A percentile compares a stretch with the other conserved stretches of the same genome.
Evolutionary conservation across 495 filamentous ascomycete genomes (phyloP).

Genomic region (Sphaerosporella brunnea): DNA sequence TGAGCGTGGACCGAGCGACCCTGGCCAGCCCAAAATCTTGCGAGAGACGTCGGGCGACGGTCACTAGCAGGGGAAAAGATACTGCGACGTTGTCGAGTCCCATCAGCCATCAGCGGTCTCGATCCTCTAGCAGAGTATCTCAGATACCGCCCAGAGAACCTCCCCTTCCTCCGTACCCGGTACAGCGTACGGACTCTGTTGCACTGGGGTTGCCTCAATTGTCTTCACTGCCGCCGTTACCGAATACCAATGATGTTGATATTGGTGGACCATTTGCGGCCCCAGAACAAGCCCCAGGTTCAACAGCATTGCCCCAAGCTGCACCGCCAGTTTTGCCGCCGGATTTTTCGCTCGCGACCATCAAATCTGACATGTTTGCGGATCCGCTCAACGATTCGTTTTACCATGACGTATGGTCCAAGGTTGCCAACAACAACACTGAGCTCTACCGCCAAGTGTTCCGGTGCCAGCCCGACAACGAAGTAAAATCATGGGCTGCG

Average conservation of each 20-base stretch:
- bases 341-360: conserved; percentile 46
- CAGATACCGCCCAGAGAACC: background rate
- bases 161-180: conserved; percentile 34
- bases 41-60: background rate
- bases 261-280: conserved; percentile 43
- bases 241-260: conserved; percentile 57
- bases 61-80: background rate
- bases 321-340: conserved; percentile 34
- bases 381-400: conserved; percentile 74
- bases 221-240: conserved; percentile 49
- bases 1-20: conserved; percentile 2
- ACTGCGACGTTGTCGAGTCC: background rate
- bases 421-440: conserved; percentile 86
- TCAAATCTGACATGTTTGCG: conserved; percentile 53
- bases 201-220: conserved; percentile 40
- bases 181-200: conserved; percentile 35
- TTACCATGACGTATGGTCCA: conserved; percentile 71
- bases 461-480: conserved; percentile 88
- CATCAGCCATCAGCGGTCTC: background rate
- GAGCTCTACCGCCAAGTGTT: conserved; percentile 84
- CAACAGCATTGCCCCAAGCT: background rate
- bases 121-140: background rate
- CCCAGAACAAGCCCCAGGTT: background rate
- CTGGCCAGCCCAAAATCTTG: conserved; percentile 1
- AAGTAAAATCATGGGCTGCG: conserved; percentile 83